Evolutionary conservation across 495 filamentous ascomycete species (phyloP), one percentile per base, ranked within the genome.

Genomic region (Pyronema omphalodes): DNA sequence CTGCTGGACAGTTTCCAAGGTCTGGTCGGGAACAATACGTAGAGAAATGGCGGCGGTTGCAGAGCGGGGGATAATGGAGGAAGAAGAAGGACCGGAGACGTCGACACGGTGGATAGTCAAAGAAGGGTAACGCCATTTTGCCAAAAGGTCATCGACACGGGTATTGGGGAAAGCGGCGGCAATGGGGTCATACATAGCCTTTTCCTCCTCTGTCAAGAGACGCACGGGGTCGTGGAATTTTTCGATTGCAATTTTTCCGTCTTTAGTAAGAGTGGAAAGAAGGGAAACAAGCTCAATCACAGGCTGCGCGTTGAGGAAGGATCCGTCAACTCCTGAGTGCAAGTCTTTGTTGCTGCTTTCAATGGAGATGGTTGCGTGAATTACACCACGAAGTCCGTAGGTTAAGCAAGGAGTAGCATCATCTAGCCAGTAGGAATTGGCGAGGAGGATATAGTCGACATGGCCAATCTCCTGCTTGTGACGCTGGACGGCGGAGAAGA

Each of bases 341-440:
- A 94, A 74, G 69, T 98, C 91, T 0, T 88, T 86, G 55, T 83
- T 82, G 44, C 79, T 77, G 45, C 86, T 93, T 56, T 86, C 80
- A 33, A 96, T 76, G 45, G 85, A 79, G 18, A 98, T 72, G 11
- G 86, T 94, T 7, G 88, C 89, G 65, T 95, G 88, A 12, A 98
- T 81, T 23, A 96, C 88, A n/a, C 91, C 91, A 47, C 91, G 76
- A 3, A 94, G 72, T 7, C 91, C 91, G 58, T 98, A 98, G 0
- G 93, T 98, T 36, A 98, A 70, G 66, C 91, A 96, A 0, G 91
- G 91, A 6, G 88, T 84, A 55, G 87, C 83, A 64, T 98, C 91
- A 64, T 95, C 86, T 2, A 98, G 74, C 91, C 91, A 98, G 70
- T 98, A 96, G 67, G 88, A 94, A 68, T 96, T 96, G 0, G 91